Evolutionary conservation across 2,329 filamentous ascomycete genomes (phyloP).

Genomic region (Zymoseptoria ardabiliae): DNA sequence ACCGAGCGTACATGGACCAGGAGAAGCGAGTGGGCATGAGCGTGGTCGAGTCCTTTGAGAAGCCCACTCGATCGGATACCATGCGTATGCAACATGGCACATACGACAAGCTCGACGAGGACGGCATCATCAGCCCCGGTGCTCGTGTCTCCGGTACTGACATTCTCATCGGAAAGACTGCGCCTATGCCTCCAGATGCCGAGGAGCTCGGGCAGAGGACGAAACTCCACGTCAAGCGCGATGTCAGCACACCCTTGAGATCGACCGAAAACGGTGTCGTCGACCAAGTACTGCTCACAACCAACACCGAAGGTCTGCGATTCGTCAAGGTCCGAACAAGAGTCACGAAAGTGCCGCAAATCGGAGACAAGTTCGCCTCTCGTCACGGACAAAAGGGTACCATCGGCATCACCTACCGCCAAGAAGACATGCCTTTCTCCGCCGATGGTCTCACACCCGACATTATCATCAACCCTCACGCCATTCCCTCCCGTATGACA

Average conservation of each 20-base stretch:
- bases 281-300: constrained; percentile 87
- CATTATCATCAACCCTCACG: constrained; percentile 98
- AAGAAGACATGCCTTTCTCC: constrained; percentile 98
- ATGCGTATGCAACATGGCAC: constrained; percentile 73
- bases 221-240: constrained; percentile 82
- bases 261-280: constrained; percentile 97
- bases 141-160: constrained; percentile 94
- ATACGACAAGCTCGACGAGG: constrained; percentile 82
- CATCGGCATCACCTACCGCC: constrained; percentile 94
- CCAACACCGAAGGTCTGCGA: constrained; percentile 85
- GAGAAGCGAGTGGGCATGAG: constrained; percentile 95
- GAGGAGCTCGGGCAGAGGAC: constrained; percentile 91
- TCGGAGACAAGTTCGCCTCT: constrained; percentile 98
- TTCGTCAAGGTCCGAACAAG: constrained; percentile 97
- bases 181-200: constrained; percentile 83
- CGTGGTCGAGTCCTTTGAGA: constrained; percentile 90
- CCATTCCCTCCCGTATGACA: constrained; percentile 99
- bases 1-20: constrained; percentile 92
- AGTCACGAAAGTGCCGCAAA: constrained; percentile 96
- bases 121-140: constrained; percentile 89
- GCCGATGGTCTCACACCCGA: constrained; percentile 86
- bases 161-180: constrained; percentile 98
- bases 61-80: constrained; percentile 81
- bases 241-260: constrained; percentile 88
- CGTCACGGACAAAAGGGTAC: constrained; percentile 99